phyloP scores from a whole-genome alignment of 139 green algal genomes.

The Auxenochlorella pyrenoidosa region DNA sequence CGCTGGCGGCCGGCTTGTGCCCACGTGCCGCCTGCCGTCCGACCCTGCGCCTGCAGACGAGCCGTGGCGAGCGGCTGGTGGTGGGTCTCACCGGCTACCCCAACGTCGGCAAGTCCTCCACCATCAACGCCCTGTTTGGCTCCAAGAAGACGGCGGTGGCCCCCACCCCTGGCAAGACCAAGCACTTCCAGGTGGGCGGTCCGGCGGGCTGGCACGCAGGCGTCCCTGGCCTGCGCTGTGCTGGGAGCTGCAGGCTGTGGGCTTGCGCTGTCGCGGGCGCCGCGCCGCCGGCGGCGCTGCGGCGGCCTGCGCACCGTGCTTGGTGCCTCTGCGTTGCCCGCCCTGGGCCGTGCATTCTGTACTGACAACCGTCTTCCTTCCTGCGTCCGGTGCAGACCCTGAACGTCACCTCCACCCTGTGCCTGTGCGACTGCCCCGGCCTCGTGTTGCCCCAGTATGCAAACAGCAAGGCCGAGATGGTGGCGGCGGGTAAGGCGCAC shows the following conservation, averaged over 20 bases:
- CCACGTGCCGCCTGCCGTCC: no score
- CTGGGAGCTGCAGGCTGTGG: no score
- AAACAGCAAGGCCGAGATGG: slow-evolving; percentile 93
- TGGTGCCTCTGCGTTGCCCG: no score
- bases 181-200: slow-evolving; percentile 90
- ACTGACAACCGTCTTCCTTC: neutral
- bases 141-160: slow-evolving; percentile 96
- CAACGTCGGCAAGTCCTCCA: slow-evolving; percentile 97
- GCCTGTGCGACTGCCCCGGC: slow-evolving; percentile 92
- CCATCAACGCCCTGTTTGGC: slow-evolving; percentile 96
- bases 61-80: slow-evolving; percentile 59
- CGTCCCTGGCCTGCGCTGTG: no score
- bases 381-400: slow-evolving; percentile 78
- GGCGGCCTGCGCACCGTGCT: no score
- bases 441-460: slow-evolving; percentile 96
- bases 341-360: no score
- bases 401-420: slow-evolving; percentile 76
- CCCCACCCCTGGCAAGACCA: slow-evolving; percentile 97
- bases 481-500: slow-evolving; percentile 70
- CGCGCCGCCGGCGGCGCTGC: no score
- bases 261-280: no score
- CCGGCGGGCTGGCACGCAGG: neutral
- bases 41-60: neutral
- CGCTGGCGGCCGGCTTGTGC: no score
- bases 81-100: slow-evolving; percentile 96